These are phyloP conservation scores for Diaporthe ampelina DNA, from an alignment of 2,329 filamentous ascomycete species.

Conservation along the genomic window DNA sequence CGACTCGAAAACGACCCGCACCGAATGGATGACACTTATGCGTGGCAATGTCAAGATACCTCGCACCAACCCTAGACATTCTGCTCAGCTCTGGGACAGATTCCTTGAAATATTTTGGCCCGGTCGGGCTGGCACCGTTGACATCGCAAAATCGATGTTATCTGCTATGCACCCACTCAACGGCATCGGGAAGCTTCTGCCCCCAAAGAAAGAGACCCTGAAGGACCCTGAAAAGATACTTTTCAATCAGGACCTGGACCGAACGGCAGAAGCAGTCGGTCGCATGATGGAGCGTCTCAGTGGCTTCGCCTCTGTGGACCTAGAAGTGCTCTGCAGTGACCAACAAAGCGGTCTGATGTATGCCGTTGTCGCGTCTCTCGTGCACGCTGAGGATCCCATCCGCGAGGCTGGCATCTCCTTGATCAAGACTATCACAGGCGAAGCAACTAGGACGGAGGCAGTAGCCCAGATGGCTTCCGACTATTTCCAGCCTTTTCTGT, in stretches of 20 bases:
- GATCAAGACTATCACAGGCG: conserved; percentile 84
- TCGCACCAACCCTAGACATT: conserved; percentile 77
- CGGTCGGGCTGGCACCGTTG: conserved; percentile 65
- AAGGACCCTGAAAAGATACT: conserved; percentile 66
- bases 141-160: conserved; percentile 81
- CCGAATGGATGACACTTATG: conserved; percentile 75
- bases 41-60: conserved; percentile 72
- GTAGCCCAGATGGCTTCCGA: conserved; percentile 61
- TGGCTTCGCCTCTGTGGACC: conserved; percentile 78
- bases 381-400: conserved; percentile 84
- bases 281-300: conserved; percentile 83
- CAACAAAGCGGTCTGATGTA: conserved; percentile 73
- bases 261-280: conserved; percentile 72
- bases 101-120: conserved; percentile 72
- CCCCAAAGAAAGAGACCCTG: conserved; percentile 61
- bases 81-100: conserved; percentile 82
- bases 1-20: conserved; percentile 78
- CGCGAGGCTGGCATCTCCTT: conserved; percentile 86
- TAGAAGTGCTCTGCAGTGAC: conserved; percentile 78
- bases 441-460: conserved; percentile 67
- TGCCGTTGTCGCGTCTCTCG: conserved; percentile 82
- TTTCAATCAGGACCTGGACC: conserved; percentile 81
- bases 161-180: conserved; percentile 79
- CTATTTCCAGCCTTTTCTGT: conserved; percentile 60
- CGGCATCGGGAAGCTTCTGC: conserved; percentile 80